Evolutionary conservation across 371 early-diverging fungal species (phyloP).

Genomic region (Mortierella sp.): DNA sequence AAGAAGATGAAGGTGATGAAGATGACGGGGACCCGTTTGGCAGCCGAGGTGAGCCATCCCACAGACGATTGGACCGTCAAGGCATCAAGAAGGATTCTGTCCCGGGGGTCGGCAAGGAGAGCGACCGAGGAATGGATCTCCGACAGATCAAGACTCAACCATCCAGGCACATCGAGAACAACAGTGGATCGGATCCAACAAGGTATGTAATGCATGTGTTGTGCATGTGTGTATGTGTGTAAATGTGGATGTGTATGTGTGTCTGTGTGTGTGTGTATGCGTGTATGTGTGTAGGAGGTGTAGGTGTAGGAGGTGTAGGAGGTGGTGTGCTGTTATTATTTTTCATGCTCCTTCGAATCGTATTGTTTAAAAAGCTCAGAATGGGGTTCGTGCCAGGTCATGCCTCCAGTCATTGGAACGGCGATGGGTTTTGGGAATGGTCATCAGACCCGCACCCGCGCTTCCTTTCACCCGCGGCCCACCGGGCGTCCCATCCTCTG

Average conservation of each 20-base stretch:
- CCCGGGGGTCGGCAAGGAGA: constrained; percentile 17
- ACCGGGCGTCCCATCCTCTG: no score
- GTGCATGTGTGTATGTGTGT: not conserved
- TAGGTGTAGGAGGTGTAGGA: not conserved
- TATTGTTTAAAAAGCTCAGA: not conserved
- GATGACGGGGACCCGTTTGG: constrained; percentile 4
- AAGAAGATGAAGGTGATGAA: constrained; percentile 37
- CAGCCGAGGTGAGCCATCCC: not conserved
- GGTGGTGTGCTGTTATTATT: not conserved
- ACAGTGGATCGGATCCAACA: constrained; percentile 27
- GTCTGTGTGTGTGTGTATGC: no score
- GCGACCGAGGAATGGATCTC: constrained; percentile 26
- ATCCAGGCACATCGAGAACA: constrained; percentile 19
- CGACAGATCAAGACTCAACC: constrained; percentile 21
- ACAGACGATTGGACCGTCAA: constrained; percentile 26
- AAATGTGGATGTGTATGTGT: not conserved
- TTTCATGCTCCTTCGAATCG: not conserved
- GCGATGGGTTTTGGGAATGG: no score
- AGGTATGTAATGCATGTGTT: constrained; percentile 25
- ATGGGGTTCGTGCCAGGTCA: no score
- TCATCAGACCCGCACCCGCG: no score
- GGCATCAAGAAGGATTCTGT: constrained; percentile 19
- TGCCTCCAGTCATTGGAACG: no score
- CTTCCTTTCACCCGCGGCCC: no score
- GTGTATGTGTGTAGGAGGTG: no score